A percentile compares a stretch with the other conserved stretches of the same genome.
Evolutionary conservation across 2,329 filamentous ascomycete genomes (phyloP).

Genomic region (Xylariaceae sp.): DNA sequence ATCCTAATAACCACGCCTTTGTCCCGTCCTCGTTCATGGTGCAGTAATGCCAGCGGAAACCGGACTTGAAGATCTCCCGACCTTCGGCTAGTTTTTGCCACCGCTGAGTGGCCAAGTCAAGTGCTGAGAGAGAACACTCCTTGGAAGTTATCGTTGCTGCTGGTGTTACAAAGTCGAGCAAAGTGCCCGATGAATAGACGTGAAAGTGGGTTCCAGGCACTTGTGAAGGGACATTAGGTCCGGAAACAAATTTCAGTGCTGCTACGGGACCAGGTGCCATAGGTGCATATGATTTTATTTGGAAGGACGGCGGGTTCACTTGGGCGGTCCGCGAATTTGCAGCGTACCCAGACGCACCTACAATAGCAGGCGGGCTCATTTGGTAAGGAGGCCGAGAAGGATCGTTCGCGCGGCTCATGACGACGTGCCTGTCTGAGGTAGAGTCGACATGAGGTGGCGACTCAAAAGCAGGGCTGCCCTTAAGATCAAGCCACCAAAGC

Average conservation of each 20-base stretch:
- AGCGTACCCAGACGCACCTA: conserved; percentile 61
- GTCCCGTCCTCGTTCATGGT: conserved; percentile 93
- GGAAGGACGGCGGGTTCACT: conserved; percentile 62
- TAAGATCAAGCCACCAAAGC: conserved; percentile 95
- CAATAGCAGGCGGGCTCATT: conserved; percentile 45
- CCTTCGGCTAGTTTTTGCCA: conserved; percentile 97
- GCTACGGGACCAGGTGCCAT: conserved; percentile 87
- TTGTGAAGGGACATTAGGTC: conserved; percentile 80
- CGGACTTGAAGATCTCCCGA: conserved; percentile 83
- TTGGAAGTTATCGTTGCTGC: conserved; percentile 80
- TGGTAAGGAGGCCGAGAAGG: conserved; percentile 52
- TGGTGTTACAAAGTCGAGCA: conserved; percentile 92
- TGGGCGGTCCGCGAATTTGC: conserved; percentile 65
- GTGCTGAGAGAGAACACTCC: conserved; percentile 84
- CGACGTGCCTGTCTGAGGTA: conserved; percentile 44
- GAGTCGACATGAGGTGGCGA: conserved; percentile 56
- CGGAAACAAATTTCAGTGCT: conserved; percentile 83
- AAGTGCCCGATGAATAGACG: conserved; percentile 84
- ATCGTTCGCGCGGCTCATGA: conserved; percentile 39
- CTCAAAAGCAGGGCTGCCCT: conserved; percentile 82
- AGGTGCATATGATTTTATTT: conserved; percentile 70
- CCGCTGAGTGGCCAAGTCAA: conserved; percentile 80
- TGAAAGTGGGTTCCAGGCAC: conserved; percentile 93
- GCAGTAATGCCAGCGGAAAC: conserved; percentile 98
- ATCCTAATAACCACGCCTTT: conserved; percentile 95